Conservation (phyloP, 2,329 filamentous ascomycete species). For the Beauveria asiatica region DNA sequence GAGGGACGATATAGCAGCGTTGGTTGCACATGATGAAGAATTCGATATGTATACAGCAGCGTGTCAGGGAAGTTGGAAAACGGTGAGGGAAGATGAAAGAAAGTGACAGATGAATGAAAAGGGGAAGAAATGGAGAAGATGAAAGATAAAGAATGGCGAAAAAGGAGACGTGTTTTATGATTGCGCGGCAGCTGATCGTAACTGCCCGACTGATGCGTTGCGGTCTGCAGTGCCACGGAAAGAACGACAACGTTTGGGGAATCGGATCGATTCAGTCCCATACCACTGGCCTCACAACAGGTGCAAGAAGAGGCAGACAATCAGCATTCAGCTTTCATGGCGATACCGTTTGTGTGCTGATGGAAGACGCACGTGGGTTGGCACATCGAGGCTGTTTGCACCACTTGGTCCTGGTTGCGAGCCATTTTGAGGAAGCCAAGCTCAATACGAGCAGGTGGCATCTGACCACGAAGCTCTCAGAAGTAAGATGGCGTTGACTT, state of each 20-base stretch:
- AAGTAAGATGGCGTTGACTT: not conserved
- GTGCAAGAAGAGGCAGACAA: not conserved
- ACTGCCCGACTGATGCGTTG: not conserved
- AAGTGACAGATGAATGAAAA: not conserved
- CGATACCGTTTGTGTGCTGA: not conserved
- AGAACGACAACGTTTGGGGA: not conserved
- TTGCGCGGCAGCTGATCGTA: constrained; percentile 1
- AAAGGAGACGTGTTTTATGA: not conserved
- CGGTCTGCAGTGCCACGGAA: not conserved
- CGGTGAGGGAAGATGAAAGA: not conserved
- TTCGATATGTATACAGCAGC: not conserved
- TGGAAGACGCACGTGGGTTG: not conserved
- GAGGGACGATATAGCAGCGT: constrained; percentile 35
- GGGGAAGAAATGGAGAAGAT: not conserved
- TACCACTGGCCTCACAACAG: not conserved
- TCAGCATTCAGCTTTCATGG: not conserved
- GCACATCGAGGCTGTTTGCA: not conserved
- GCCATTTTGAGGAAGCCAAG: not conserved
- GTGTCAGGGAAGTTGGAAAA: not conserved
- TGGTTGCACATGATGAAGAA: constrained; percentile 8
- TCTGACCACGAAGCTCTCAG: not conserved
- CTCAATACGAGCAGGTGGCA: not conserved
- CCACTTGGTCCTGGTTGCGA: not conserved
- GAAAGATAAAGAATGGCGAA: not conserved
- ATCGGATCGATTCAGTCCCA: not conserved